These are phyloP conservation scores for Sporormia fimetaria DNA, from an alignment of 495 filamentous ascomycete species.

Conservation along the genomic window DNA sequence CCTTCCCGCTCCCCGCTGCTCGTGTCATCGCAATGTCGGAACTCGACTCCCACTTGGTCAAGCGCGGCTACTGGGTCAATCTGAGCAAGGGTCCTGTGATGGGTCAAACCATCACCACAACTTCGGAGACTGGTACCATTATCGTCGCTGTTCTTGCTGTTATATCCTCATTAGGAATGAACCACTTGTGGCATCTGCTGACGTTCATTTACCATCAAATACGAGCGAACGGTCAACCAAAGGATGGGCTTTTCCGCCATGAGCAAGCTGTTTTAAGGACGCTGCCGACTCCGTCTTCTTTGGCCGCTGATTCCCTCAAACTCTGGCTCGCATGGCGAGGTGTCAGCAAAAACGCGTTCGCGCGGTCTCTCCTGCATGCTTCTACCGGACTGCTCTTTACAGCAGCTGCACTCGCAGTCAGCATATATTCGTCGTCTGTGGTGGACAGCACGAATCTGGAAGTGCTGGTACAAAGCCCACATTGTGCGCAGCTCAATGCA, in stretches of 20 bases:
- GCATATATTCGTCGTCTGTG: not conserved
- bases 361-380: no score
- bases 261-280: slow-evolving; percentile 5
- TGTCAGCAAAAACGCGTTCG: no score
- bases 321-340: not conserved
- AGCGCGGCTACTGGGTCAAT: slow-evolving; percentile 3
- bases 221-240: not conserved
- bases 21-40: slow-evolving; percentile 4
- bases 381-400: not conserved
- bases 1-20: no score
- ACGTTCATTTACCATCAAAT: not conserved
- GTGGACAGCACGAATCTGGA: not conserved
- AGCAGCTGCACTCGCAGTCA: not conserved
- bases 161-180: not conserved
- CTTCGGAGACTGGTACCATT: not conserved
- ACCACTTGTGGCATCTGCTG: slow-evolving; percentile 2
- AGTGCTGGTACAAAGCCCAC: not conserved
- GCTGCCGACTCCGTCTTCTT: not conserved
- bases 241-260: slow-evolving; percentile 2
- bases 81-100: not conserved
- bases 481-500: no score
- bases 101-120: slow-evolving; percentile 4
- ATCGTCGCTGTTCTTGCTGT: slow-evolving; percentile 1
- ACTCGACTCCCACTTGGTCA: slow-evolving; percentile 1
- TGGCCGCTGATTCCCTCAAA: slow-evolving; percentile 1